These are phyloP conservation scores for Beauveria sp. DNA, from an alignment of 2,329 filamentous ascomycete genomes.

Conservation along the genomic window DNA sequence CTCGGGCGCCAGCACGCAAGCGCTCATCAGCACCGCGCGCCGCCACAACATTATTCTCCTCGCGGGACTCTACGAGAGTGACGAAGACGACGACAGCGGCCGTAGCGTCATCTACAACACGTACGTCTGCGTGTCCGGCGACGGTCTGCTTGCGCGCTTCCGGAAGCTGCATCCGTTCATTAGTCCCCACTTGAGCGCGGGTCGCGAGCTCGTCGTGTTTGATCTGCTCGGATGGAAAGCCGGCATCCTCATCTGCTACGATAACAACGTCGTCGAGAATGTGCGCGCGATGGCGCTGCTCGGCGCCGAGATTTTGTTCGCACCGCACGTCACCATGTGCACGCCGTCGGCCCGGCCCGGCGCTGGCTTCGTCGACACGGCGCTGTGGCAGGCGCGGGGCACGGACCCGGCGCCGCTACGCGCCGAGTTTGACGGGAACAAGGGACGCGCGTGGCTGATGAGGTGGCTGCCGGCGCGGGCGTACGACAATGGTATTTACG, in stretches of 20 bases:
- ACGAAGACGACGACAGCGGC: neutral
- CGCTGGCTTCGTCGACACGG: slow-evolving; percentile 14
- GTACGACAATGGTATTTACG: slow-evolving; percentile 15
- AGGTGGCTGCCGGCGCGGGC: slow-evolving; percentile 16
- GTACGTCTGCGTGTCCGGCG: slow-evolving; percentile 14
- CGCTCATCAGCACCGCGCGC: slow-evolving; percentile 4
- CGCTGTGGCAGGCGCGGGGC: slow-evolving; percentile 7
- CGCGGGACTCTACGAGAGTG: slow-evolving; percentile 12
- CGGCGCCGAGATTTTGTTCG: slow-evolving; percentile 15
- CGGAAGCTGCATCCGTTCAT: slow-evolving; percentile 17
- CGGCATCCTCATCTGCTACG: slow-evolving; percentile 17
- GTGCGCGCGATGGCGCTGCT: slow-evolving; percentile 13
- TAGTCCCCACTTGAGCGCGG: slow-evolving; percentile 11
- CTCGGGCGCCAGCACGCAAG: slow-evolving; percentile 3
- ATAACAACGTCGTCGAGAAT: slow-evolving; percentile 17
- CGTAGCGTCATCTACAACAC: slow-evolving; percentile 12
- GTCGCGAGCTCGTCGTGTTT: slow-evolving; percentile 14
- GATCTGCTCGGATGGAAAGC: slow-evolving; percentile 15
- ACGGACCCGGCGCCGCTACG: slow-evolving; percentile 14
- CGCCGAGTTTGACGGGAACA: slow-evolving; percentile 15
- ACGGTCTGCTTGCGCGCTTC: slow-evolving; percentile 13
- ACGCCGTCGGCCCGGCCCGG: slow-evolving; percentile 14
- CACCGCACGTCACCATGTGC: slow-evolving; percentile 17
- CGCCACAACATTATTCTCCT: slow-evolving; percentile 4
- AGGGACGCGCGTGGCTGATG: slow-evolving; percentile 16